phyloP scores from a whole-genome alignment of 2,329 filamentous ascomycete species.

The Elsinoe arachidis region DNA sequence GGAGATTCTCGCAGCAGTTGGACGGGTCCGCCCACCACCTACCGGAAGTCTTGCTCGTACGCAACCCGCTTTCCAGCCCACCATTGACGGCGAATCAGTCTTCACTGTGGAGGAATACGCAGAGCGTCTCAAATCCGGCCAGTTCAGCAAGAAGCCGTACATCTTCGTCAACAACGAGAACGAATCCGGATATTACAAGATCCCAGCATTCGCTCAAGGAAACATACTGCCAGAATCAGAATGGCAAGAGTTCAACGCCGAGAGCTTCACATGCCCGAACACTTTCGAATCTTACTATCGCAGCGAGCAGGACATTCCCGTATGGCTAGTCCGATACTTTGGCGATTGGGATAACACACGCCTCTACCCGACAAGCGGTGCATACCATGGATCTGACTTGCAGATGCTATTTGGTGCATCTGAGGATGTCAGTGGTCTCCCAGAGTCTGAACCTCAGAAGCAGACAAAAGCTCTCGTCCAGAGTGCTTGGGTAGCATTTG shows the following conservation, averaged over 20 bases:
- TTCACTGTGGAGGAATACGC: slow-evolving; percentile 22
- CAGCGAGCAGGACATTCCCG: slow-evolving; percentile 27
- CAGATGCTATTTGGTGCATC: slow-evolving; percentile 26
- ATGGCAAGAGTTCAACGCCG: slow-evolving; percentile 17
- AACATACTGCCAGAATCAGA: slow-evolving; percentile 33
- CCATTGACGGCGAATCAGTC: slow-evolving; percentile 21
- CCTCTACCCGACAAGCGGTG: slow-evolving; percentile 38
- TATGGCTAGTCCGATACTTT: slow-evolving; percentile 42
- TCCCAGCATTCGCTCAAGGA: slow-evolving; percentile 32
- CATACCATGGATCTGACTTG: slow-evolving; percentile 38
- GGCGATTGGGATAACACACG: slow-evolving; percentile 44
- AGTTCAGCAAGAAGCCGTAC: slow-evolving; percentile 35
- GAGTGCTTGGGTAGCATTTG: slow-evolving; percentile 29
- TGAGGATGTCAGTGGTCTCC: slow-evolving; percentile 22
- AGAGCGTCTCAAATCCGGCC: slow-evolving; percentile 17
- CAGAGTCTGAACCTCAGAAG: slow-evolving; percentile 17
- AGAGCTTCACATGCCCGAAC: slow-evolving; percentile 32
- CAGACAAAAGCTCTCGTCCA: slow-evolving; percentile 21
- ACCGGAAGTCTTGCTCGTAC: slow-evolving; percentile 23
- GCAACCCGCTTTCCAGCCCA: slow-evolving; percentile 22
- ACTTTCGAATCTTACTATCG: slow-evolving; percentile 33
- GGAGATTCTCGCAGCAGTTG: slow-evolving; percentile 17
- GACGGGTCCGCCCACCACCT: slow-evolving; percentile 17
- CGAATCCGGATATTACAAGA: slow-evolving; percentile 42
- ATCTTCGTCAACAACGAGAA: slow-evolving; percentile 38